Conservation (phyloP, 352 stramenopile genomes). For the Pythium monospermum region DNA sequence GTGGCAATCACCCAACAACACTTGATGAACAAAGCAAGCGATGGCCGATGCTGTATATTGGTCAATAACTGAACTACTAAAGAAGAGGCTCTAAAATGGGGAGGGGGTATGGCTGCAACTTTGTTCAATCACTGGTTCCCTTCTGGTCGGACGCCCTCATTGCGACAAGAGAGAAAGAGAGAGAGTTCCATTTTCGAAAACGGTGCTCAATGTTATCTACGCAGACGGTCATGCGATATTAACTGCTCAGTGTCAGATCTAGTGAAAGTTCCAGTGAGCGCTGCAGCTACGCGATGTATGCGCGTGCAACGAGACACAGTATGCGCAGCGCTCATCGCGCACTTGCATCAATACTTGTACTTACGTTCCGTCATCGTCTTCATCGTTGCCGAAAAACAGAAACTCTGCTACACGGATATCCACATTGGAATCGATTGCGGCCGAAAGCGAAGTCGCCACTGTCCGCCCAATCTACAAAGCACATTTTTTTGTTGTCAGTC, state of each 20-base stretch:
- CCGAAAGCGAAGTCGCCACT: conserved; percentile 37
- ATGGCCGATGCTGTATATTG: too few species aligned
- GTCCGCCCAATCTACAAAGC: conserved; percentile 45
- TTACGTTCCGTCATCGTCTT: conserved; percentile 82
- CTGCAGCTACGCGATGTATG: not conserved
- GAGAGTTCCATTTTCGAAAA: too few species aligned
- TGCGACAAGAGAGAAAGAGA: too few species aligned
- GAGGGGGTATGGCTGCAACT: too few species aligned
- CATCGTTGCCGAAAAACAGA: conserved; percentile 68
- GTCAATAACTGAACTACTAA: too few species aligned
- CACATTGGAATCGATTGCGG: conserved; percentile 46
- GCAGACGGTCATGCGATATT: conserved; percentile 48
- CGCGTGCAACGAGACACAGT: not conserved
- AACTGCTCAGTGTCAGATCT: conserved; percentile 79
- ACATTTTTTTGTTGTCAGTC: too few species aligned
- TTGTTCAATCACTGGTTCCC: too few species aligned
- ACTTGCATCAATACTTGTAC: conserved; percentile 10
- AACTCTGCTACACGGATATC: conserved; percentile 61
- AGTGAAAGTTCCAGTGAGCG: conserved; percentile 12
- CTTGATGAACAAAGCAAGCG: not conserved
- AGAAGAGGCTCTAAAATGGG: too few species aligned
- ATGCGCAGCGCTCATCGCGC: not conserved
- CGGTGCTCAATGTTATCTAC: conserved; percentile 78
- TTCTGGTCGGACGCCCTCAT: too few species aligned
- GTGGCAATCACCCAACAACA: conserved; percentile 4